Evolutionary conservation across 371 early-diverging fungal genomes (phyloP).

Genomic region (Rhizopus arrhizus): DNA sequence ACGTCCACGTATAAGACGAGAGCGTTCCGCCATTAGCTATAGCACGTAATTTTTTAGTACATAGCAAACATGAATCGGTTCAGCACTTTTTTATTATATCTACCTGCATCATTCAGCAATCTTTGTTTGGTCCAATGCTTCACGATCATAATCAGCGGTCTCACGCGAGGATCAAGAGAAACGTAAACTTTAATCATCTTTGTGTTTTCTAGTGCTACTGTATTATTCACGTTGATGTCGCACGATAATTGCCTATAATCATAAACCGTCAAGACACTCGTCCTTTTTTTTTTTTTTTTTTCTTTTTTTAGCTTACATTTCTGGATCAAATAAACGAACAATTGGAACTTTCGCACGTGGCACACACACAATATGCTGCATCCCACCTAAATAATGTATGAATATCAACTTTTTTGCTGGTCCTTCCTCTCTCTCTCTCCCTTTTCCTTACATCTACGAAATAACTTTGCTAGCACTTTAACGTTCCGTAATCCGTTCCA

Average conservation of each 20-base stretch:
- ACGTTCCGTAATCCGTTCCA: constrained; percentile 57
- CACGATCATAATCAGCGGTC: constrained; percentile 72
- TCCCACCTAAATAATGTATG: constrained; percentile 44
- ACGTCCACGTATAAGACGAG: constrained; percentile 92
- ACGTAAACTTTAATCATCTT: constrained; percentile 77
- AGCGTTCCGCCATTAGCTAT: constrained; percentile 88
- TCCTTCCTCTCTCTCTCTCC: no score
- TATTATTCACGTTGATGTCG: constrained; percentile 86
- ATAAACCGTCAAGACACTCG: not conserved
- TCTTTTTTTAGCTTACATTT: constrained; percentile 51
- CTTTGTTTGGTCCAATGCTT: constrained; percentile 84
- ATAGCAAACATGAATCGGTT: constrained; percentile 3
- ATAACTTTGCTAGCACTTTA: constrained; percentile 47
- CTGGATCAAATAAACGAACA: constrained; percentile 65
- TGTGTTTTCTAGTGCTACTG: constrained; percentile 79
- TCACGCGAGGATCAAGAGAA: constrained; percentile 77
- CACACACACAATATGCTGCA: constrained; percentile 60
- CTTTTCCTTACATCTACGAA: constrained; percentile 37
- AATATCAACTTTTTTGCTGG: not conserved
- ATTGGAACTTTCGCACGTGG: constrained; percentile 71
- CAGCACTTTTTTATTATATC: constrained; percentile 9
- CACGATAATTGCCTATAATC: constrained; percentile 59
- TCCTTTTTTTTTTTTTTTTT: not conserved
- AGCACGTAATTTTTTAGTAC: constrained; percentile 8
- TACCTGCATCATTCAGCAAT: constrained; percentile 72